Conservation (phyloP, 768 basidiomycete species). For the Hirschioporus abietinus region DNA sequence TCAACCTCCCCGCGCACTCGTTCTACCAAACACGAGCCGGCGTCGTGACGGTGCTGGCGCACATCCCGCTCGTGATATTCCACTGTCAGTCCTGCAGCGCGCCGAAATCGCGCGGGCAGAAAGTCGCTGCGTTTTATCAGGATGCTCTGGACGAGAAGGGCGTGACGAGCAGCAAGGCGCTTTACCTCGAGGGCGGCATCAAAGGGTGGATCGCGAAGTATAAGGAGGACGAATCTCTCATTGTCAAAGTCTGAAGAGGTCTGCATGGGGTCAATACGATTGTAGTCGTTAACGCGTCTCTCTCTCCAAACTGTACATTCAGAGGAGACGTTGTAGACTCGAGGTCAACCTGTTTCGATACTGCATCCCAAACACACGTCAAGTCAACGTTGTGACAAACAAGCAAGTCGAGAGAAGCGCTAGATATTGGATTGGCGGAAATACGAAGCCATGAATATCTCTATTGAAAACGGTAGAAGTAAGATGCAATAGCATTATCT, state of each 20-base stretch:
- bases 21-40: constrained; percentile 32
- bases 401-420: no score
- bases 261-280: no score
- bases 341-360: no score
- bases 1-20: constrained; percentile 41
- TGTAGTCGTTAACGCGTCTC: no score
- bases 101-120: constrained; percentile 14
- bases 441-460: no score
- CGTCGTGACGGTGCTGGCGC: constrained; percentile 25
- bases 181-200: constrained; percentile 38
- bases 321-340: no score
- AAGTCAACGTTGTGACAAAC: no score
- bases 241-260: constrained; percentile 6
- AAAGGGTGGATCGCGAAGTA: constrained; percentile 37
- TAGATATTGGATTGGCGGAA: no score
- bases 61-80: constrained; percentile 22
- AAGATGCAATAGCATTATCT: no score
- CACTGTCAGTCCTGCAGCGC: constrained; percentile 18
- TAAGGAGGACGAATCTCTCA: constrained; percentile 17
- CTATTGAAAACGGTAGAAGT: no score
- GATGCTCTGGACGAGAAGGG: constrained; percentile 34
- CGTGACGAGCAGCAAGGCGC: constrained; percentile 31
- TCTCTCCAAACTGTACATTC: no score
- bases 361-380: no score
- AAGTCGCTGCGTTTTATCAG: constrained; percentile 38